Evolutionary conservation across 2,329 filamentous ascomycete genomes (phyloP), one percentile per base, ranked within the genome.

Genomic region (Microascus cirrosus): DNA sequence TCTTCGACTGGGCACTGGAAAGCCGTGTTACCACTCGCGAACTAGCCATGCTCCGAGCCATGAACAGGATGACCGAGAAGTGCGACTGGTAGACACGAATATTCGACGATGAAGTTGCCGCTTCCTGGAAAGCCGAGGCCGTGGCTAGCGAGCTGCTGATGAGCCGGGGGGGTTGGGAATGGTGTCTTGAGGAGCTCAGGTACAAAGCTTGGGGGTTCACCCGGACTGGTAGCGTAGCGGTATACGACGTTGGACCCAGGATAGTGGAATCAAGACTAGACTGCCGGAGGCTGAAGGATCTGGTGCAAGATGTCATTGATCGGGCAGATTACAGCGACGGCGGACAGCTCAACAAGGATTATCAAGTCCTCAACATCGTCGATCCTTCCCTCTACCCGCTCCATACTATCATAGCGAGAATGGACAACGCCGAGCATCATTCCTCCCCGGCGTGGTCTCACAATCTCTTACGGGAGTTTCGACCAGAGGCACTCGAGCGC

Each of bases 1-100:
- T 59, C 5, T 34, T 51, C 20, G 58, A 59, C 48, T 59, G 54
- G 58, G 24, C 22, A 10, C 25, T 51, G 5, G 45, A 56, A 20
- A 48, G 28, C 20, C 34, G 59, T 36, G 24, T 60, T 12, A 60
- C 59, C 8, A 58, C 58, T 13, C 58, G 59, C 2, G 59, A 60
- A 22, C 24, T 60, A 6, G 57, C 57, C 34, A 60, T 60, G 57
- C 58, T 60, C 11, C 59, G 54, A 20, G 39, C 59, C 28, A 59
- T 60, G 59, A 55, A 59, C 45, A 15, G 22, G 24, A 55, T 60
- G 24, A 60, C 59, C 6, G 59, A 60, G 36, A 52, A 35, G n/a
- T 54, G 54, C 8, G 36, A 13, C 12, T 60, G 59, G 59, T 34
- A 55, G 15, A 34, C 32, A 20, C 42, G 54, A n/a, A n/a, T 59